A percentile compares a stretch with the other conserved stretches of the same genome.
Evolutionary conservation across 345 rosid genomes (phyloP).

Genomic region (Camelina laxa): DNA sequence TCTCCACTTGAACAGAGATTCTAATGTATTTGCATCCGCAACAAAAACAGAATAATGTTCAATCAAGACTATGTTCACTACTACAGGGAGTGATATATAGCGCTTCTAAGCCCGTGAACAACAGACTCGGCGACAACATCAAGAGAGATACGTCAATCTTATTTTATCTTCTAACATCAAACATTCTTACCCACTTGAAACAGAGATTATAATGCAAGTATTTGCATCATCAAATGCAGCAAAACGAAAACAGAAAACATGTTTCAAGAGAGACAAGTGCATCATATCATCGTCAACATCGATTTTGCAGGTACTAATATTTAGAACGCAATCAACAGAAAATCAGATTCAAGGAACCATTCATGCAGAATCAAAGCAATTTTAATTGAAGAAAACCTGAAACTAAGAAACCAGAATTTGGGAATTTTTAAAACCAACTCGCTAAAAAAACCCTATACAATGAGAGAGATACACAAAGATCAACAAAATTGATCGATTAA

Average conservation of each 20-base stretch:
- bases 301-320: background rate
- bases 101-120: background rate
- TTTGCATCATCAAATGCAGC: too few species aligned
- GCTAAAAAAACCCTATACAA: background rate
- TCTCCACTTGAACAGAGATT: background rate
- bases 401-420: background rate
- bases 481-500: background rate
- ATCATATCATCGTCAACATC: background rate
- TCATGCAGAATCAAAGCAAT: background rate
- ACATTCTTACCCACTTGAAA: background rate
- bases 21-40: background rate
- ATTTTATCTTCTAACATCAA: background rate
- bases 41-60: background rate
- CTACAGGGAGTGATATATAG: background rate
- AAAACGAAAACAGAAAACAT: too few species aligned
- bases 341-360: background rate
- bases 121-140: background rate
- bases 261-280: background rate
- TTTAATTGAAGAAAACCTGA: background rate
- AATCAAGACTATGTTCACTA: background rate
- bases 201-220: too few species aligned
- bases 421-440: background rate
- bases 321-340: background rate
- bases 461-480: slow-evolving; percentile 21
- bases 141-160: background rate